Base-by-base conservation (phyloP, 2,329 filamentous ascomycete species). In the Raffaelea ambrosiae region DNA sequence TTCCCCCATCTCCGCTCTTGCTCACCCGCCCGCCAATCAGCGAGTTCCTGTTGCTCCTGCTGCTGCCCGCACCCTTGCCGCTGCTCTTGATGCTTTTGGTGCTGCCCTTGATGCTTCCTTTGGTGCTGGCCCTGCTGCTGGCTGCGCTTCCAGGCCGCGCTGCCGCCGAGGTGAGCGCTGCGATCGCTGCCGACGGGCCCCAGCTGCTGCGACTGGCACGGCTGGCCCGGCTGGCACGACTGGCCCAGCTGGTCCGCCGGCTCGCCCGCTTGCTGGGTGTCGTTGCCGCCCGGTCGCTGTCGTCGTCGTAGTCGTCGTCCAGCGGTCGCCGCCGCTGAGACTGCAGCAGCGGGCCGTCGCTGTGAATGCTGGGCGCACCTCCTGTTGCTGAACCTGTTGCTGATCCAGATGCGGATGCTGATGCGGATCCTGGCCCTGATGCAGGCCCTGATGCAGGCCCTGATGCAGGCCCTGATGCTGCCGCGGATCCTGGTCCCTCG, bases 251-350 rank as follows among this genome's bases (percentile, higher is more conserved):
- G 19, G 29, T 22, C 20, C 41, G 48, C 23, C 44, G 43, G 22
- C 40, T 47, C 19, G 19, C 35, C 21, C 20, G 31, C 39, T 36
- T 39, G 40, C 41, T 46, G 26, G 42, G 29, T 5, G n/a, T n/a
- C n/a, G n/a, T n/a, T 2, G 48, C 44, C 3, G 45, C 43, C 19
- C 39, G 43, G 35, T 47, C 49, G 46, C 47, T 52, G 45, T 47
- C 44, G 20, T 46, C 23, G 40, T 47, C 33, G 47, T 35, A 23
- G 33, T 41, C 21, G n/a, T 43, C 38, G 40, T 5, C 19, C 20
- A 44, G 52, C 50, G 50, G 51, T 14, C 35, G 13, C 18, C 35
- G 52, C 29, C 53, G 51, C 46, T 52, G 54, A 20, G 40, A 38
- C 35, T 7, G 35, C 35, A n/a, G 35, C 18, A 13, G 13, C 7